These are phyloP conservation scores for Pistacia atlantica DNA, from an alignment of 345 rosid genomes.

Conservation along the genomic window DNA sequence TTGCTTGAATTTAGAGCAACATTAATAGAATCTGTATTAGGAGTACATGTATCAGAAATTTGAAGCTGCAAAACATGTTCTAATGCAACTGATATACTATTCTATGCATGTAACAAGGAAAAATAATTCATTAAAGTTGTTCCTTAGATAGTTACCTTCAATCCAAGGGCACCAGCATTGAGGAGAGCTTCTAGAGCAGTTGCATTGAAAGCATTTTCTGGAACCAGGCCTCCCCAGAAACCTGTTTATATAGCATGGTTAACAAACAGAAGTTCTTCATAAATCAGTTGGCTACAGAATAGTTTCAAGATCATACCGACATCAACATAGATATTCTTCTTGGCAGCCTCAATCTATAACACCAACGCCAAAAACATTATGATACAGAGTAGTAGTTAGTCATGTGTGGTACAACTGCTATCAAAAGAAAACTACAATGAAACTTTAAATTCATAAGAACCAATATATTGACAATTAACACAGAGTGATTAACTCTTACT, in stretches of 20 bases:
- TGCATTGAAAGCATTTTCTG: slow-evolving; percentile 84
- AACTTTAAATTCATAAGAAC: neutral
- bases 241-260: slow-evolving; percentile 45
- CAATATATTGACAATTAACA: too few relatives aligned
- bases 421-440: neutral
- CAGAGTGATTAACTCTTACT: neutral
- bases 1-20: neutral
- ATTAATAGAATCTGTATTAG: neutral
- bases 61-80: neutral
- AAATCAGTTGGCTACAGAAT: slow-evolving; percentile 17
- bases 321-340: slow-evolving; percentile 73
- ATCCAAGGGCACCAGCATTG: slow-evolving; percentile 85
- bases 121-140: neutral
- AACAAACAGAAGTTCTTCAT: neutral
- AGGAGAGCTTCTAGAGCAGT: slow-evolving; percentile 71
- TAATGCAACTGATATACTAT: neutral
- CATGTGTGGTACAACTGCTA: neutral
- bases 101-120: neutral
- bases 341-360: slow-evolving; percentile 71
- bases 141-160: slow-evolving; percentile 60
- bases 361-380: slow-evolving; percentile 20
- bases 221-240: slow-evolving; percentile 98
- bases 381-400: slow-evolving; percentile 14
- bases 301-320: slow-evolving; percentile 63
- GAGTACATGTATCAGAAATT: neutral